phyloP scores from a whole-genome alignment of 2,329 filamentous ascomycete genomes.

The Colletotrichum incanum region DNA sequence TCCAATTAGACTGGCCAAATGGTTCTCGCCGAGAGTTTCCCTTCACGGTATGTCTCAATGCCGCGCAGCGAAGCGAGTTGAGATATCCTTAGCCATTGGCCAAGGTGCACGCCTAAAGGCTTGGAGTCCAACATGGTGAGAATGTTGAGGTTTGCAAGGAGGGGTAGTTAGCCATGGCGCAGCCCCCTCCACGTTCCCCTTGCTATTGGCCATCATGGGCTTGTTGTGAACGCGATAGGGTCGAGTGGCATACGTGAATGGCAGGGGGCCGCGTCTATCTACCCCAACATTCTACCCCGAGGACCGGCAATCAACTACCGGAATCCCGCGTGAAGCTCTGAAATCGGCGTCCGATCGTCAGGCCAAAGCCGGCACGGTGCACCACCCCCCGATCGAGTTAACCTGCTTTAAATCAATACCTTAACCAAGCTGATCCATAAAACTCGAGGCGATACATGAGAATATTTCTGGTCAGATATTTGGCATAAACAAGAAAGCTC shows the following conservation, averaged over 20 bases:
- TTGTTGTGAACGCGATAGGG: not conserved
- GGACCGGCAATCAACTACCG: not conserved
- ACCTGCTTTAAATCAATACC: not conserved
- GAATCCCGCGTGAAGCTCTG: not conserved
- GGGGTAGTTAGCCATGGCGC: not conserved
- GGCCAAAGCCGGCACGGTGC: not conserved
- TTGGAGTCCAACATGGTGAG: not conserved
- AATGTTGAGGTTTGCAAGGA: not conserved
- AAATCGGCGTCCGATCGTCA: not conserved
- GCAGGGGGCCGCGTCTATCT: not conserved
- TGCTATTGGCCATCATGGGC: not conserved
- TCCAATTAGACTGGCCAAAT: not conserved
- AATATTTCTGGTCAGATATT: no score
- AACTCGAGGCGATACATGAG: accelerated
- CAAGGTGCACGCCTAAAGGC: not conserved
- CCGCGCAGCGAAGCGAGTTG: not conserved
- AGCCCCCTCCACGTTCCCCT: not conserved
- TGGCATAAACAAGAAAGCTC: not conserved
- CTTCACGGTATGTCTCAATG: not conserved
- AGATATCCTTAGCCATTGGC: not conserved
- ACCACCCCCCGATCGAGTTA: not conserved
- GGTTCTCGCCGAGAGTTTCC: not conserved
- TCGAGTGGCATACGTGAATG: not conserved
- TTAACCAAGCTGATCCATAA: not conserved
- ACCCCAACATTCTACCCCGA: not conserved